Evolutionary conservation across 768 basidiomycete species (phyloP), one percentile per base, ranked within the genome.

Genomic region (Boletellus ananiceps): DNA sequence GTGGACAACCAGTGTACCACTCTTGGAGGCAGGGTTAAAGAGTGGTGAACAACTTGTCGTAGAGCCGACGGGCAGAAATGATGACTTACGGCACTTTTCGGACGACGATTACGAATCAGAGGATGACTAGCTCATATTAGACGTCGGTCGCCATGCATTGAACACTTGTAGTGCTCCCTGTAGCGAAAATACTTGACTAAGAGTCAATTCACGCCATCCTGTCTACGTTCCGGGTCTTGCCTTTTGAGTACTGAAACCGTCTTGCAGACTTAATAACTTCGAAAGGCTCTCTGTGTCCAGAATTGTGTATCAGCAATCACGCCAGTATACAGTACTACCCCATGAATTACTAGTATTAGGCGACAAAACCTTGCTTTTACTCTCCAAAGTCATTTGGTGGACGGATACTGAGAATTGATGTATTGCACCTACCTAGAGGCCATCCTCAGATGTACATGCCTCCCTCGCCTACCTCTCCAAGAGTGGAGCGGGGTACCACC

Each of bases 1-100:
- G 12, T 88, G 83, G 76, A 48, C 56, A 37, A 33, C 64, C 0
- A 66, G 63, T 21, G 51, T 59, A 18, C 70, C 57, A 36, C 68
- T 88, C 7, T 68, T 61, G 7, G 74, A 75, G 2, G 73, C 75
- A 13, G 72, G 66, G 14, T 64, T 88, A 42, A 75, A 71, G 52
- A 80, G 78, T 15, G 74, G 74, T 4, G 84, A 84, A 29, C 84
- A 86, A 56, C 70, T 90, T 18, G 81, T 85, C 4, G 77, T 86
- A 40, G 82, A 86, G 60, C 54, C 76, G 52, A 50, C 72, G 7
- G 51, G 58, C 14, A 42, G 41, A 25, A 41, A 23, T 12, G 47
- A 42, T 9, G 44, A 41, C 5, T 54, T 53, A 14, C 65, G 56
- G 13, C 67, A 61, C 16, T 66, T 55, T 38, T 77, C 74, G 4